Evolutionary conservation across 768 basidiomycete species (phyloP), one percentile per base, ranked within the genome.

Genomic region (Tylopilus subfusipes): DNA sequence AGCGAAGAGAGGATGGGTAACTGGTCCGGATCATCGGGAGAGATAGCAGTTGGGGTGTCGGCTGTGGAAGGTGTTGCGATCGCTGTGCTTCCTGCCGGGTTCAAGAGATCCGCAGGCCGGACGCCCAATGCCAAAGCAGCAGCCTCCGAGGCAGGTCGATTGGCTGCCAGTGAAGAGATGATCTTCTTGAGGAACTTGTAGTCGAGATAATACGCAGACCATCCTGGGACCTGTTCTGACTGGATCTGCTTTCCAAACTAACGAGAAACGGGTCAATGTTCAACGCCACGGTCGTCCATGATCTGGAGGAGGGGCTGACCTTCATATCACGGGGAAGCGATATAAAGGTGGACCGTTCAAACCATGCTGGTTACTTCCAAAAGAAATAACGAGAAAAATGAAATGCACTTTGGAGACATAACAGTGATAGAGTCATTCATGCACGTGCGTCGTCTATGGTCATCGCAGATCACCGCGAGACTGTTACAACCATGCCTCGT

Each of bases 111-210:
- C 50, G 78, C 74, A 22, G 90, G 90, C 61, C 90, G 86, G 61
- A 90, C 76, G 50, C 92, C 92, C 46, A 89, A 76, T 13, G 92
- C 91, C 50, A 97, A 76, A 22, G 90, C 83, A 30, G 92, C 91
- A 22, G 92, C 91, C 71, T 97, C 93, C 9, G 92, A 86, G 45
- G 90, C 90, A 8, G 93, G 92, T 54, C 91, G 84, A 70, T 93
- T 90, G 29, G 90, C 88, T 48, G 86, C 85, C 57, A 98, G 82
- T 14, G 95, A 97, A 56, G 95, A 96, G 65, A 99, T 94, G 65
- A 98, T 98, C 81, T 98, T 93, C 76, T 97, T 97, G 69, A 97
- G 80, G 64, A 88, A 89, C 78, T 99, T 99, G 82, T 99, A 99
- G 75, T 98, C 95, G 55, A 98, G 84, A 74, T 98, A 98, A 76